These are phyloP conservation scores for Exophiala aquamarina DNA, from an alignment of 2,329 filamentous ascomycete species.

Conservation along the genomic window DNA sequence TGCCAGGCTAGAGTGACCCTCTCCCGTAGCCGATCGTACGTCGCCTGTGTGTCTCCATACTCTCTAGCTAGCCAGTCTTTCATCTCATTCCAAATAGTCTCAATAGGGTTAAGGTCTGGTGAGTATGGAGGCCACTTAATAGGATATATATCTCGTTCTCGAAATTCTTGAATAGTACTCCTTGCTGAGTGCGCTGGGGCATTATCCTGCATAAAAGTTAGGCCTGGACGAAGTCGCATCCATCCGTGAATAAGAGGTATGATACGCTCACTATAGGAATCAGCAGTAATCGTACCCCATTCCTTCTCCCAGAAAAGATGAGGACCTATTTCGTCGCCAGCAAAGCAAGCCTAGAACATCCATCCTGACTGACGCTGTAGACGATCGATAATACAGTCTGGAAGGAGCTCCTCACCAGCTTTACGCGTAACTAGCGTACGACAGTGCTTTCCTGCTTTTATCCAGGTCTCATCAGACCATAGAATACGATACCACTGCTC, in stretches of 20 bases:
- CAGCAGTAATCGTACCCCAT: constrained; percentile 30
- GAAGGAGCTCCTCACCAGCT: constrained; percentile 25
- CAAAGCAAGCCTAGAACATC: constrained; percentile 35
- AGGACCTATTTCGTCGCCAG: constrained; percentile 28
- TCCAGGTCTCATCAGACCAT: constrained; percentile 27
- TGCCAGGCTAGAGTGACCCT: constrained; percentile 6
- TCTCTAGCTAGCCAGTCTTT: constrained; percentile 14
- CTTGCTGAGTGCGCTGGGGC: constrained; percentile 6
- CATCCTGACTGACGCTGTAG: constrained; percentile 27
- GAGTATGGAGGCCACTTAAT: constrained; percentile 20
- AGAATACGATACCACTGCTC: constrained; percentile 18
- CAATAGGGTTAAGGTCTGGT: constrained; percentile 24
- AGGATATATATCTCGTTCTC: constrained; percentile 7
- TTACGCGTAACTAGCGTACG: constrained; percentile 22
- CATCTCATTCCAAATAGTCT: constrained; percentile 21
- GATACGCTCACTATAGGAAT: constrained; percentile 26
- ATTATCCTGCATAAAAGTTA: constrained; percentile 24
- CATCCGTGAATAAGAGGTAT: constrained; percentile 19
- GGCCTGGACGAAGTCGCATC: constrained; percentile 8
- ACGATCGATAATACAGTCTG: constrained; percentile 26
- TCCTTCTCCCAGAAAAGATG: constrained; percentile 35
- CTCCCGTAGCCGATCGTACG: constrained; percentile 1
- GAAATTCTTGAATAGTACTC: constrained; percentile 4
- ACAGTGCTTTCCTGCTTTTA: constrained; percentile 17
- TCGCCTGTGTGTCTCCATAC: neutral